Conservation (phyloP, 2,329 filamentous ascomycete species). For the Alternaria incomplexa region DNA sequence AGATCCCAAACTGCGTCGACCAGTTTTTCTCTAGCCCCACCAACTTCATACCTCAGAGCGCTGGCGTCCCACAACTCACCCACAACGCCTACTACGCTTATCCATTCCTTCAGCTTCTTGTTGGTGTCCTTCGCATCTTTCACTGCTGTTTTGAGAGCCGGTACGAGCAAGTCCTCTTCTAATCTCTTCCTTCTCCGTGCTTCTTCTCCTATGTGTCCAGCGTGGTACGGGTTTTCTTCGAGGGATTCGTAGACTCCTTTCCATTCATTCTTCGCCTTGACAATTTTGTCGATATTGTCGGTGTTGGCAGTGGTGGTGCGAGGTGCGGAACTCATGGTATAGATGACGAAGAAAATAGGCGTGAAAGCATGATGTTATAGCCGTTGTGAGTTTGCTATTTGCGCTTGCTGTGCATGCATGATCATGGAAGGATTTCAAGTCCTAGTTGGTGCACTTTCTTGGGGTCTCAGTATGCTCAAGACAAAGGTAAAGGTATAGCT, state of each 20-base stretch:
- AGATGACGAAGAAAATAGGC: neutral
- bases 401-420: neutral
- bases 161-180: neutral
- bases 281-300: neutral
- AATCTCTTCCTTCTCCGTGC: neutral
- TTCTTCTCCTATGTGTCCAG: neutral
- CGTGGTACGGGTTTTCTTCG: neutral
- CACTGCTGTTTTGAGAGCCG: neutral
- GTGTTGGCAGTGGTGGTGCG: neutral
- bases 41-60: neutral
- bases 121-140: neutral
- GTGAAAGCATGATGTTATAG: neutral
- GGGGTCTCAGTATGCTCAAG: neutral
- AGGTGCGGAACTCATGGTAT: neutral
- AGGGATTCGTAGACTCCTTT: neutral
- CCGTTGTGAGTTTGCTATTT: neutral
- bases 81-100: neutral
- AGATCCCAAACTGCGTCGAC: neutral
- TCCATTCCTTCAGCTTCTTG: neutral
- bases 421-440: neutral
- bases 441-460: neutral
- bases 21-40: neutral
- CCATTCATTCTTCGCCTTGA: neutral
- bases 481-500: neutral
- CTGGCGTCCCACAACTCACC: neutral